phyloP scores from a whole-genome alignment of 2,329 filamentous ascomycete species.

The Hymenoscyphus albidus region DNA sequence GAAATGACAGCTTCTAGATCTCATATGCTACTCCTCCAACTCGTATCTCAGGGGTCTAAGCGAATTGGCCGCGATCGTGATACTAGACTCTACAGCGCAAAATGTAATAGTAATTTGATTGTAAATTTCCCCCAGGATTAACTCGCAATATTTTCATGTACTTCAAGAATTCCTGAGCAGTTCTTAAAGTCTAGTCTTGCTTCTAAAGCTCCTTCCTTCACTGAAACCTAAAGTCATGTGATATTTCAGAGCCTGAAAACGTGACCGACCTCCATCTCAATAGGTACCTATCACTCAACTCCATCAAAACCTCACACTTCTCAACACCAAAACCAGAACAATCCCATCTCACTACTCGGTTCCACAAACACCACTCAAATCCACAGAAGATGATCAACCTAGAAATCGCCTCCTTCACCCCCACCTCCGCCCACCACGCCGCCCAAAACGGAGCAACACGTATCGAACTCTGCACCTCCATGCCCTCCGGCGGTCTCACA shows the following conservation, averaged over 20 bases:
- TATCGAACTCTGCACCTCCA: slow-evolving; percentile 47
- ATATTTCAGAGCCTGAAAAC: too few relatives aligned
- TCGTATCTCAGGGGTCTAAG: too few relatives aligned
- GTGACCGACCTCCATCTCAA: too few relatives aligned
- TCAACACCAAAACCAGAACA: neutral
- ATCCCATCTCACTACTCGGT: neutral
- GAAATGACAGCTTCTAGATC: too few relatives aligned
- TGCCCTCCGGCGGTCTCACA: slow-evolving; percentile 41
- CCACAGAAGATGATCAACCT: slow-evolving; percentile 25
- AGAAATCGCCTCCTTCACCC: slow-evolving; percentile 49
- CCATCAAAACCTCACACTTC: neutral
- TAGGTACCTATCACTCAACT: too few relatives aligned
- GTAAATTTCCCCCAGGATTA: too few relatives aligned
- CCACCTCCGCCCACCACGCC: slow-evolving; percentile 42
- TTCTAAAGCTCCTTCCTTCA: neutral
- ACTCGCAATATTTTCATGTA: too few relatives aligned
- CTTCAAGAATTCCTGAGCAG: too few relatives aligned
- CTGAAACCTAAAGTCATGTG: neutral
- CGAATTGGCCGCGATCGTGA: too few relatives aligned
- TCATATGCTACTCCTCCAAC: too few relatives aligned
- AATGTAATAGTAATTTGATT: too few relatives aligned
- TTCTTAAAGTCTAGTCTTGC: neutral
- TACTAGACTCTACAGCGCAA: too few relatives aligned
- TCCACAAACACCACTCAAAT: neutral
- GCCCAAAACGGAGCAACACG: slow-evolving; percentile 43